Percentiles rank a stretch among this genome's conserved stretches.
Evolutionary conservation across 2,329 filamentous ascomycete species (phyloP).

Genomic region (Chaetothyriales sp.): DNA sequence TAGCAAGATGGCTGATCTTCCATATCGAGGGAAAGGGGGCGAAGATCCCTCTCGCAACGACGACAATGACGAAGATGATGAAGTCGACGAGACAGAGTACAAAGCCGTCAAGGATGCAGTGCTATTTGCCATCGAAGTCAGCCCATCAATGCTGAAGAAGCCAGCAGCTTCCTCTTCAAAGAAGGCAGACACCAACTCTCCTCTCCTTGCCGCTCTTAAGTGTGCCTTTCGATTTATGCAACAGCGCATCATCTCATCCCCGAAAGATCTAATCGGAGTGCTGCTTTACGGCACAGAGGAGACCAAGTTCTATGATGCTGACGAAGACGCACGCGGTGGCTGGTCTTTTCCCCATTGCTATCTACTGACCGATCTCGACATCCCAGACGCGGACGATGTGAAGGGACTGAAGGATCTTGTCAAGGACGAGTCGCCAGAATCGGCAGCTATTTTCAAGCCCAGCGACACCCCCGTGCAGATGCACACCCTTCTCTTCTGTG

Average conservation of each 20-base stretch:
- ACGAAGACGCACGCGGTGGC: conserved; percentile 41
- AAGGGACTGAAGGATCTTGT: conserved; percentile 62
- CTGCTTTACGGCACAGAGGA: conserved; percentile 80
- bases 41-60: conserved; percentile 24
- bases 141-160: conserved; percentile 64
- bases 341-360: conserved; percentile 82
- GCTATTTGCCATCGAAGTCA: conserved; percentile 90
- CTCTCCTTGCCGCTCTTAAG: conserved; percentile 73
- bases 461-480: conserved; percentile 60
- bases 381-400: conserved; percentile 77
- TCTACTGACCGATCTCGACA: conserved; percentile 71
- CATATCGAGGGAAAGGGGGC: conserved; percentile 21
- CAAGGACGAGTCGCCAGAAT: conserved; percentile 52
- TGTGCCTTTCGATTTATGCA: conserved; percentile 94
- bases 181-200: conserved; percentile 64
- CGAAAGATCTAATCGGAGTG: conserved; percentile 94
- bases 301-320: conserved; percentile 61
- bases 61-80: conserved; percentile 35
- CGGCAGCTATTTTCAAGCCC: conserved; percentile 54
- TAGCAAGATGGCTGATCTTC: conserved; percentile 12
- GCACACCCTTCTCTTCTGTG: conserved; percentile 83
- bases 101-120: conserved; percentile 93
- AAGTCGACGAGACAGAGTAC: conserved; percentile 48
- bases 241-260: conserved; percentile 93
- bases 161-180: conserved; percentile 54